Percentiles rank a stretch among this genome's conserved stretches.
phyloP scores from a whole-genome alignment of 345 rosid genomes.

The Aegle marmelos region DNA sequence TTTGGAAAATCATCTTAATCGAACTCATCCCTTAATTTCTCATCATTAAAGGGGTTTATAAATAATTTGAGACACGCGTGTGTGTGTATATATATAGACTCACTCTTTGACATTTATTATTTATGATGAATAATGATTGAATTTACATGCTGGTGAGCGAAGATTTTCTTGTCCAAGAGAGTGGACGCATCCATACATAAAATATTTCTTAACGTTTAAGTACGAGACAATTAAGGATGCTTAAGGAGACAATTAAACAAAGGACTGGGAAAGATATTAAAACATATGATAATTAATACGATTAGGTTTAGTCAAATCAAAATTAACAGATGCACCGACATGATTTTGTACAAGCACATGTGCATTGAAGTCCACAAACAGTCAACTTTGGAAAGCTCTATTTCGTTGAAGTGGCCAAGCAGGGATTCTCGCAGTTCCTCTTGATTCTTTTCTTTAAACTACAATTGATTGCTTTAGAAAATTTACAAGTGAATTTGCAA shows the following conservation, averaged over 20 bases:
- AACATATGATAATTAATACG: constrained; percentile 6
- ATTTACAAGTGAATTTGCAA: neutral
- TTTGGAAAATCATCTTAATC: neutral
- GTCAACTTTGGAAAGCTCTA: constrained; percentile 4
- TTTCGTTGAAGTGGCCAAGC: neutral
- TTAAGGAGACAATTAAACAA: neutral
- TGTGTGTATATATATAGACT: neutral
- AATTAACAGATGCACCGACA: constrained; percentile 17
- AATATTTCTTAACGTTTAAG: neutral
- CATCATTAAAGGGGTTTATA: too few species aligned
- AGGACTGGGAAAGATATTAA: neutral
- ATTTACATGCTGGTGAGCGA: neutral
- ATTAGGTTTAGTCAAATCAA: neutral
- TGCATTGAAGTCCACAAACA: constrained; percentile 13
- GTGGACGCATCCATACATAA: too few species aligned
- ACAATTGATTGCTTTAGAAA: neutral
- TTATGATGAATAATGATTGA: neutral
- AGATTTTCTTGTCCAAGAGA: neutral
- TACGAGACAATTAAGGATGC: neutral
- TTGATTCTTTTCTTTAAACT: neutral
- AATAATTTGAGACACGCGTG: neutral
- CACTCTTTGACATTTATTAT: neutral
- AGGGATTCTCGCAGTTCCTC: neutral
- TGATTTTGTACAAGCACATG: neutral
- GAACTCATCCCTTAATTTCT: neutral